Percentiles rank a stretch among this genome's conserved stretches.
phyloP scores from a whole-genome alignment of 139 green algal species.

The Tetradesmus obliquus region DNA sequence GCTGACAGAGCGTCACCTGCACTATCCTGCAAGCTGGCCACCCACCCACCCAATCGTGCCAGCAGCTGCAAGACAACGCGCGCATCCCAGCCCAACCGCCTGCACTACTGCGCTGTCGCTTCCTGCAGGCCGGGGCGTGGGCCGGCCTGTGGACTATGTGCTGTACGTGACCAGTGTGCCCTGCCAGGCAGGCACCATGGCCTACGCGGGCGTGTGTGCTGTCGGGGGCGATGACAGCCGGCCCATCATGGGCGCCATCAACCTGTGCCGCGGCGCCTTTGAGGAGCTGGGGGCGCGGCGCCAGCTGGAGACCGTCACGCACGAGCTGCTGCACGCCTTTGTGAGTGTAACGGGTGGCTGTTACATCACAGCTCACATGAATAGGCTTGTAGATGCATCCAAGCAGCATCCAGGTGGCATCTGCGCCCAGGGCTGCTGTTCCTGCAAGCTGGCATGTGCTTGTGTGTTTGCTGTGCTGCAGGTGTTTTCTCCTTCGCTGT shows the following conservation, averaged over 20 bases:
- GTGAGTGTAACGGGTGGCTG: background rate
- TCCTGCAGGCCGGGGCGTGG: background rate
- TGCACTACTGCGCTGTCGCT: background rate
- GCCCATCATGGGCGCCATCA: constrained; percentile 1
- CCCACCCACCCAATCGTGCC: too few species aligned
- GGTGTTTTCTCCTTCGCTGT: constrained; percentile 12
- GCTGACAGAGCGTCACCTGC: too few species aligned
- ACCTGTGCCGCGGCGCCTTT: background rate
- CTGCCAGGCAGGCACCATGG: background rate
- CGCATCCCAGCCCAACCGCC: too few species aligned
- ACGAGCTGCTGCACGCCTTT: constrained; percentile 29
- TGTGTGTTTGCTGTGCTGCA: background rate
- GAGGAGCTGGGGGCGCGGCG: background rate
- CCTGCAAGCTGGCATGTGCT: too few species aligned
- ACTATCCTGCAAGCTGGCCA: too few species aligned
- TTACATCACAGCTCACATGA: background rate
- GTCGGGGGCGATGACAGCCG: background rate
- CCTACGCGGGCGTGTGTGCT: constrained; percentile 10
- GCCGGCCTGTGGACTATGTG: background rate
- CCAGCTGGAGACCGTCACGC: constrained; percentile 3
- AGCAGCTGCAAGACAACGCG: too few species aligned
- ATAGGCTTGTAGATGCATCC: background rate
- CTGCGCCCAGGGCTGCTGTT: background rate
- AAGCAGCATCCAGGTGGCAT: background rate
- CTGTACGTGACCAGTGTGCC: background rate